Conservation (phyloP, 805 yeast genomes). For the Yarrowia sp. region DNA sequence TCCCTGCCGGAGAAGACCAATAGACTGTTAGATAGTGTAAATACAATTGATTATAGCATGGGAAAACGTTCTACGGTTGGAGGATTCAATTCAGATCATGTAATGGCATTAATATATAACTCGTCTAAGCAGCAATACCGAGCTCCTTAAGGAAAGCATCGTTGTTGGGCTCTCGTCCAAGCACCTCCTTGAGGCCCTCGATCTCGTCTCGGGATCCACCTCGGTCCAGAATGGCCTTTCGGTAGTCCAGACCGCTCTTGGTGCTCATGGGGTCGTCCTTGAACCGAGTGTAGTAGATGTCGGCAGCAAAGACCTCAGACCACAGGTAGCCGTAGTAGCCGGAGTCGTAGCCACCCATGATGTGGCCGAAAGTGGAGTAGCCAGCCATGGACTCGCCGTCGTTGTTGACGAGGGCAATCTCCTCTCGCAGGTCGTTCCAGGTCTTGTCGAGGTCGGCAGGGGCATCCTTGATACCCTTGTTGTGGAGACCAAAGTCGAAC, state of each 20-base stretch:
- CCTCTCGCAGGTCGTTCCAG: slow-evolving; percentile 68
- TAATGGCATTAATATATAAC: not conserved
- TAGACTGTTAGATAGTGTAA: slow-evolving; percentile 27
- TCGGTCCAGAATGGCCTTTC: slow-evolving; percentile 63
- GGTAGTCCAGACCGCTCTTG: slow-evolving; percentile 61
- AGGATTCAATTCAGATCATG: not conserved
- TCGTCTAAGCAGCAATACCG: slow-evolving; percentile 15
- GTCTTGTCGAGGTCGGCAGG: slow-evolving; percentile 46
- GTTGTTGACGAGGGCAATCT: slow-evolving; percentile 55
- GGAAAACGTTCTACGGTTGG: no score
- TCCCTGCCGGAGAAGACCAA: slow-evolving; percentile 36
- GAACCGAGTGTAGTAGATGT: slow-evolving; percentile 72
- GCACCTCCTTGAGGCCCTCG: slow-evolving; percentile 59
- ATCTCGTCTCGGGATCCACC: slow-evolving; percentile 75
- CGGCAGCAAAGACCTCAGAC: slow-evolving; percentile 83
- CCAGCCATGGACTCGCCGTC: slow-evolving; percentile 53
- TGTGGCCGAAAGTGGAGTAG: slow-evolving; percentile 72
- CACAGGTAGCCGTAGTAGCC: slow-evolving; percentile 86
- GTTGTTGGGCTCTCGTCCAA: slow-evolving; percentile 74
- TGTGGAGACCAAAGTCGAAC: slow-evolving; percentile 72
- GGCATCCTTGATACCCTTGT: slow-evolving; percentile 34
- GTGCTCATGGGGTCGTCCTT: slow-evolving; percentile 64
- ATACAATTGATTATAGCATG: slow-evolving; percentile 2
- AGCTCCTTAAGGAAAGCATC: slow-evolving; percentile 56
- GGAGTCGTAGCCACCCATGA: slow-evolving; percentile 83